A percentile compares a stretch with the other conserved stretches of the same genome.
phyloP scores from a whole-genome alignment of 1,284 basidiomycete genomes.

The Taiwanofungus camphoratus region DNA sequence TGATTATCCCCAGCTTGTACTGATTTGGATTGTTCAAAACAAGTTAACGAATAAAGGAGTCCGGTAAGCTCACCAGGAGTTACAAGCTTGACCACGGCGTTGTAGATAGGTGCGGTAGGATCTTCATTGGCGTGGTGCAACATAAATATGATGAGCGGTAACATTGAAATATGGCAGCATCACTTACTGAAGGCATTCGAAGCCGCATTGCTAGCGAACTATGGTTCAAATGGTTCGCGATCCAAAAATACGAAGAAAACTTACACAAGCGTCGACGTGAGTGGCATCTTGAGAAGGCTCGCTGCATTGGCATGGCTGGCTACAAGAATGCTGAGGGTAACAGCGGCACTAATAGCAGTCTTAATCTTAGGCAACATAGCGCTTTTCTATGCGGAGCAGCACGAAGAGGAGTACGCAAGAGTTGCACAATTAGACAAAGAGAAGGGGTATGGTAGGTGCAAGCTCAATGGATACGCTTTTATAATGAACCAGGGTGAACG shows the following conservation, averaged over 20 bases:
- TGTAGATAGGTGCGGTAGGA: constrained; percentile 5
- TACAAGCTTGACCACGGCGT: constrained; percentile 9
- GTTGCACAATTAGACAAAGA: too few relatives aligned
- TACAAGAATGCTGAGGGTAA: too few relatives aligned
- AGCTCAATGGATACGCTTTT: too few relatives aligned
- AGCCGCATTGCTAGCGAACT: too few relatives aligned
- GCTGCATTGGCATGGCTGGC: not conserved
- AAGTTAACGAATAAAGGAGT: not conserved
- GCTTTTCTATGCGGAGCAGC: too few relatives aligned
- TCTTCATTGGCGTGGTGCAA: not conserved
- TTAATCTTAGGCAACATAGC: too few relatives aligned
- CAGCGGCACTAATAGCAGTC: too few relatives aligned
- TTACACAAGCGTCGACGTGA: constrained; percentile 3
- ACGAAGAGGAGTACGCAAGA: too few relatives aligned
- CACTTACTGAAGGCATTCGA: not conserved
- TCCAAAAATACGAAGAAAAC: not conserved
- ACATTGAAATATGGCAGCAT: not conserved
- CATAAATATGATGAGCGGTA: not conserved
- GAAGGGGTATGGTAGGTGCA: too few relatives aligned
- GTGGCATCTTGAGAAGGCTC: constrained; percentile 1
- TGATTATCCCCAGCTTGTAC: constrained; percentile 12
- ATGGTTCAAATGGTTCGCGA: not conserved
- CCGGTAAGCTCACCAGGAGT: constrained; percentile 1
- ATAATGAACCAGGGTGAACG: too few relatives aligned
- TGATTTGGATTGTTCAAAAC: not conserved